Evolutionary conservation across 371 early-diverging fungal genomes (phyloP).

Genomic region (Lichtheimia hyalospora): DNA sequence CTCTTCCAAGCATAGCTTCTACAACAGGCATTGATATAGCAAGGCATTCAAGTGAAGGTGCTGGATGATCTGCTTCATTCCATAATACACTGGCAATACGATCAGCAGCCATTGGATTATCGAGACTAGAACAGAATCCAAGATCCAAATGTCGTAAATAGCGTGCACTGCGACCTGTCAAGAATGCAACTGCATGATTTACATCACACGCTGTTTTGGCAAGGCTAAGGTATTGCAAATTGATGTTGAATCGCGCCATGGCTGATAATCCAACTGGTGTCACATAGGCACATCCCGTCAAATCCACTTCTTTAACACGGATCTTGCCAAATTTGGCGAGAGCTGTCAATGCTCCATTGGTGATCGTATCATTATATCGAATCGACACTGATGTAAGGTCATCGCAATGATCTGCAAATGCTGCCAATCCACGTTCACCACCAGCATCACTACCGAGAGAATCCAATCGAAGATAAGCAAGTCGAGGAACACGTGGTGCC

Average conservation of each 20-base stretch:
- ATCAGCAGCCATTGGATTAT: neutral
- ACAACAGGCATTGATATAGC: conserved; percentile 18
- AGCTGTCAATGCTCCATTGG: conserved; percentile 26
- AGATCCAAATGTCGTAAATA: conserved; percentile 19
- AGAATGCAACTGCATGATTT: conserved; percentile 1
- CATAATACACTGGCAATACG: conserved; percentile 8
- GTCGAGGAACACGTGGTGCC: conserved; percentile 20
- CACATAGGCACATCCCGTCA: conserved; percentile 27
- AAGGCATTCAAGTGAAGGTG: conserved; percentile 11
- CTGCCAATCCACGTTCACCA: conserved; percentile 27
- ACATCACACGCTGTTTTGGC: conserved; percentile 8
- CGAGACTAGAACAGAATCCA: conserved; percentile 8
- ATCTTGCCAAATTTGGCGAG: conserved; percentile 36
- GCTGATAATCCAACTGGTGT: conserved; percentile 19
- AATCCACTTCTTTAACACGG: conserved; percentile 23
- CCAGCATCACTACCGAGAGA: conserved; percentile 9
- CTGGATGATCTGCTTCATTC: neutral
- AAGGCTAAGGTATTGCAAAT: conserved; percentile 18
- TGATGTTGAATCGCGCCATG: conserved; percentile 23
- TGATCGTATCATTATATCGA: conserved; percentile 17
- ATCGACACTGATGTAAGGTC: conserved; percentile 19
- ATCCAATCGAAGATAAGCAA: conserved; percentile 21
- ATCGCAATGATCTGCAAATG: conserved; percentile 29
- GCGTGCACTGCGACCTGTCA: conserved; percentile 10
- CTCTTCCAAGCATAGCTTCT: neutral